Conservation (phyloP, 441 rosid species). For the Erysimum pusillum region DNA sequence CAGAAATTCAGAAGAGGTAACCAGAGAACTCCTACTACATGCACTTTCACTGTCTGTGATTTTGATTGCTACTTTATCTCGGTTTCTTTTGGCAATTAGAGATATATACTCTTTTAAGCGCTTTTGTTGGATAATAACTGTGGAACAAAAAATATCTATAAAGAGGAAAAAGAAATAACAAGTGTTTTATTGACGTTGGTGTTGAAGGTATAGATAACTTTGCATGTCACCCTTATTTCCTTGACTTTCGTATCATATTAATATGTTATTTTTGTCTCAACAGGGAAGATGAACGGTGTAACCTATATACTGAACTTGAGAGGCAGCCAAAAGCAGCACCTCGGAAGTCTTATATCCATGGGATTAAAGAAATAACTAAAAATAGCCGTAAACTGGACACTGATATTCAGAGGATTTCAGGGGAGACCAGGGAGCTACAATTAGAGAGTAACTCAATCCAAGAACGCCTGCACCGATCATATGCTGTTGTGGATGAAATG, state of each 20-base stretch:
- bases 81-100: slow-evolving; percentile 19
- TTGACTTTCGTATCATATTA: slow-evolving; percentile 10
- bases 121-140: not conserved
- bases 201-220: slow-evolving; percentile 1
- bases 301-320: slow-evolving; percentile 58
- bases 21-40: slow-evolving; percentile 20
- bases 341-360: slow-evolving; percentile 69
- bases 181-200: not conserved
- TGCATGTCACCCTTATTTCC: slow-evolving; percentile 16
- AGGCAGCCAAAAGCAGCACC: slow-evolving; percentile 63
- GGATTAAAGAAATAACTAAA: slow-evolving; percentile 82
- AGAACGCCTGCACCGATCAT: slow-evolving; percentile 86
- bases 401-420: slow-evolving; percentile 75
- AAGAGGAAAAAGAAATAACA: slow-evolving; percentile 1
- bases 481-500: slow-evolving; percentile 80
- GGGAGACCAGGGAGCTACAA: slow-evolving; percentile 88
- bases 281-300: slow-evolving; percentile 71
- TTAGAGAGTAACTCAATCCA: slow-evolving; percentile 83
- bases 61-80: slow-evolving; percentile 4
- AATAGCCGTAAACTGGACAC: slow-evolving; percentile 83
- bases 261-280: slow-evolving; percentile 19
- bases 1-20: slow-evolving; percentile 68
- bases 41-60: slow-evolving; percentile 26
- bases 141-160: not conserved
- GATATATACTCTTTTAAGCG: slow-evolving; percentile 11